Evolutionary conservation across 768 basidiomycete species (phyloP).

Genomic region (Lentinula edodes): DNA sequence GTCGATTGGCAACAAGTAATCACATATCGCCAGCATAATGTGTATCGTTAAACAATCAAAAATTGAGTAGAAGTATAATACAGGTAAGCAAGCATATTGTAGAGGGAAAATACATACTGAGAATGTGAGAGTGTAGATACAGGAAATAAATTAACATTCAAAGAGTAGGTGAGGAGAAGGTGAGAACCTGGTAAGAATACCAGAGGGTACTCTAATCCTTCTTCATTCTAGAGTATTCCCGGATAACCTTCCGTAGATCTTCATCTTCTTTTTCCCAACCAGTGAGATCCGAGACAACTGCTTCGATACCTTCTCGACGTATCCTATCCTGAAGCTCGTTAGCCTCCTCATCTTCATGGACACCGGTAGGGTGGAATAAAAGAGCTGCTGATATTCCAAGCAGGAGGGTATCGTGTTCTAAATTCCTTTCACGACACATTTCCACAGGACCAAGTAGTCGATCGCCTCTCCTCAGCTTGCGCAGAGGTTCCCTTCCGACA

Average conservation of each 20-base stretch:
- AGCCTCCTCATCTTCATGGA: slow-evolving; percentile 6
- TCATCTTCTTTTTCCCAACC: neutral
- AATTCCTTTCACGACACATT: slow-evolving; percentile 25
- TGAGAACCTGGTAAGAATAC: neutral
- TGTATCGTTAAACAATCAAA: too few relatives aligned
- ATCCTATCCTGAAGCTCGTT: slow-evolving; percentile 1
- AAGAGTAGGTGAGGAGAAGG: neutral
- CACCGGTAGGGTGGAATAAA: neutral
- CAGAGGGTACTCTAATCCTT: too few relatives aligned
- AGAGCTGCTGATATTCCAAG: slow-evolving; percentile 19
- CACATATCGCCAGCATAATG: too few relatives aligned
- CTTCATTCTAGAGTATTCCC: slow-evolving; percentile 7
- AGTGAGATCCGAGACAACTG: slow-evolving; percentile 2
- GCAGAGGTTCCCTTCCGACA: slow-evolving; percentile 32
- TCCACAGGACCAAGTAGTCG: slow-evolving; percentile 29
- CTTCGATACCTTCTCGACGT: slow-evolving; percentile 2
- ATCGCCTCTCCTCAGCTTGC: slow-evolving; percentile 29
- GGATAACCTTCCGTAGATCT: slow-evolving; percentile 1
- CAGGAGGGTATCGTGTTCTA: slow-evolving; percentile 24
- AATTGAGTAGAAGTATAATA: too few relatives aligned
- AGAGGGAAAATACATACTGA: too few relatives aligned
- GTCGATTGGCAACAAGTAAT: too few relatives aligned
- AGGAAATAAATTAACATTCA: neutral
- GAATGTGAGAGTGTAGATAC: neutral
- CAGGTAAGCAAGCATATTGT: too few relatives aligned